Conservation (phyloP, 345 rosid species). For the Erucastrum elatum region DNA sequence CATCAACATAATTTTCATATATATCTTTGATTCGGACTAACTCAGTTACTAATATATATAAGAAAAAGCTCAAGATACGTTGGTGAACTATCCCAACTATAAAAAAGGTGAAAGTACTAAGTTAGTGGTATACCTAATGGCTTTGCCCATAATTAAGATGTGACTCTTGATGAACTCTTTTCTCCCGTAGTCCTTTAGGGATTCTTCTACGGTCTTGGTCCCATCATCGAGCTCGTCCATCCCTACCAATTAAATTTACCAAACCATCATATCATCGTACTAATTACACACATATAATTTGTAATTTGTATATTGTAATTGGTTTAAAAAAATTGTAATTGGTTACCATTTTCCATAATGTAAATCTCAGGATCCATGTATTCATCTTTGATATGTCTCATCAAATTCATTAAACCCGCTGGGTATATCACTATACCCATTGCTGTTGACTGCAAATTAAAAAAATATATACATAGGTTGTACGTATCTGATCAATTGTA, state of each 20-base stretch:
- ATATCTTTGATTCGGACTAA: neutral
- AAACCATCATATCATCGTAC: neutral
- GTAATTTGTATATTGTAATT: neutral
- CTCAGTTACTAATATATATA: neutral
- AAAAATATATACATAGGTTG: neutral
- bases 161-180: conserved; percentile 41
- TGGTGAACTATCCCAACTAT: neutral
- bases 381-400: conserved; percentile 37
- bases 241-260: conserved; percentile 13
- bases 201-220: neutral
- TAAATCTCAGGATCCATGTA: conserved; percentile 42
- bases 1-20: neutral
- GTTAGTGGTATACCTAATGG: conserved; percentile 22
- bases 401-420: conserved; percentile 15
- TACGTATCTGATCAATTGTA: neutral
- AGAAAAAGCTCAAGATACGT: neutral
- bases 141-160: conserved; percentile 32
- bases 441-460: conserved; percentile 32
- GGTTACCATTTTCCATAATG: conserved; percentile 45
- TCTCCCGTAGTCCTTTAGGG: conserved; percentile 34
- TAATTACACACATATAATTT: neutral
- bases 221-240: conserved; percentile 41
- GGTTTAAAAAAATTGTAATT: neutral
- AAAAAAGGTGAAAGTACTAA: neutral
- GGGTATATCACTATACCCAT: conserved; percentile 36